These are phyloP conservation scores for Fusarium stilboides DNA, from an alignment of 2,329 filamentous ascomycete genomes.

Conservation along the genomic window DNA sequence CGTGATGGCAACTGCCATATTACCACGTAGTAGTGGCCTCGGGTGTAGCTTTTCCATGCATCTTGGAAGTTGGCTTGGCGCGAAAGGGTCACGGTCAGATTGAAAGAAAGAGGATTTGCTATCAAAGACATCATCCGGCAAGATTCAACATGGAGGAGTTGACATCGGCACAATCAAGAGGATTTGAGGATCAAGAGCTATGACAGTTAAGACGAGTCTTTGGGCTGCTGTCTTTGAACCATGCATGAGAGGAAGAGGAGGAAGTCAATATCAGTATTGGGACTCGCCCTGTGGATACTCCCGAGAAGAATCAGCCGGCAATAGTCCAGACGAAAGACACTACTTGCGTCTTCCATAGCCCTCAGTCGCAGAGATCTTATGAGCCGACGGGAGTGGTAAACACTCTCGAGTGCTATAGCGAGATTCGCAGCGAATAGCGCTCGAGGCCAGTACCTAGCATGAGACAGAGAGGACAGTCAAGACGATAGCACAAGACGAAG, in stretches of 20 bases:
- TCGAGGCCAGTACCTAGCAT: constrained; percentile 76
- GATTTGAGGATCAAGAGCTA: constrained; percentile 47
- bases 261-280: constrained; percentile 46
- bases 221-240: constrained; percentile 35
- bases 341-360: constrained; percentile 62
- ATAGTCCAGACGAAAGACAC: constrained; percentile 54
- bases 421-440: constrained; percentile 72
- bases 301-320: constrained; percentile 50
- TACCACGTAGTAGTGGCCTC: constrained; percentile 42
- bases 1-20: constrained; percentile 39
- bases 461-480: constrained; percentile 64
- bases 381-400: constrained; percentile 56
- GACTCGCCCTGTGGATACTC: constrained; percentile 51
- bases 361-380: constrained; percentile 63
- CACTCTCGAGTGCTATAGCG: constrained; percentile 67
- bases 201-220: constrained; percentile 42
- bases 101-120: constrained; percentile 46
- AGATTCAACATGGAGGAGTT: constrained; percentile 46
- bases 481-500: constrained; percentile 79
- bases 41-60: constrained; percentile 41
- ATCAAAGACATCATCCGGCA: constrained; percentile 44
- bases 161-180: constrained; percentile 41
- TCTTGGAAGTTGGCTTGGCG: constrained; percentile 49
- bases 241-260: constrained; percentile 49
- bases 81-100: constrained; percentile 49